Evolutionary conservation across 2,329 filamentous ascomycete species (phyloP), one percentile per base, ranked within the genome.

Genomic region (Penicillium sp.): DNA sequence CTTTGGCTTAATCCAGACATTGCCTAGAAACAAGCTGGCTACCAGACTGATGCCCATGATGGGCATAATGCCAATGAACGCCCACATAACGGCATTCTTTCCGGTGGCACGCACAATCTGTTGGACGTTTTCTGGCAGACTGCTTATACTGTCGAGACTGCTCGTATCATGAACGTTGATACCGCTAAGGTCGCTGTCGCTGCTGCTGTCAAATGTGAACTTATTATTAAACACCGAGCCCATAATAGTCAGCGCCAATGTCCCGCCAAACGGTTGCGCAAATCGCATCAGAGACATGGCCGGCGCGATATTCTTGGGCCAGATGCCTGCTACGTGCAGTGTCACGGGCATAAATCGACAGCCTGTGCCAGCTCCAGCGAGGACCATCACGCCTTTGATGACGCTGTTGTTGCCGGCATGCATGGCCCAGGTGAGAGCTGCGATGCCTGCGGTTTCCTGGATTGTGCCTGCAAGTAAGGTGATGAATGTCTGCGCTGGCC

Each of bases 201-300:
- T 50, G 40, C 54, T 4, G 40, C 6, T 9, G 20, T 20, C 9
- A 23, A 35, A 35, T 61, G 66, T 55, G 63, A 76, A 62, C 53
- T 79, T 77, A 53, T 89, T 89, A 65, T 87, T 87, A 68, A 88
- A 88, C 1, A 89, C 84, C 8, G 81, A 79, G 14, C 84, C 80
- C 86, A 89, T 88, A 63, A 89, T 78, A 0, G 85, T 86, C 47
- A 88, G 74, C 0, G 81, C 81, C 2, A 89, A 69, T 0, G 85
- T 87, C 12, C 86, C 85, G 3, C 87, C 86, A 23, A 89, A 81
- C 0, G 84, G 83, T 16, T 82, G 58, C 2, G 83, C 78, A 53
- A 89, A 82, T 0, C 79, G 76, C 68, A 86, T 78, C 9, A 89
- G 66, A 0, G 81, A 83, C 56, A 86, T 79, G 3, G 87, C 81